Evolutionary conservation across 1,284 basidiomycete genomes (phyloP).

Genomic region (Cryptococcus jaspeensis): DNA sequence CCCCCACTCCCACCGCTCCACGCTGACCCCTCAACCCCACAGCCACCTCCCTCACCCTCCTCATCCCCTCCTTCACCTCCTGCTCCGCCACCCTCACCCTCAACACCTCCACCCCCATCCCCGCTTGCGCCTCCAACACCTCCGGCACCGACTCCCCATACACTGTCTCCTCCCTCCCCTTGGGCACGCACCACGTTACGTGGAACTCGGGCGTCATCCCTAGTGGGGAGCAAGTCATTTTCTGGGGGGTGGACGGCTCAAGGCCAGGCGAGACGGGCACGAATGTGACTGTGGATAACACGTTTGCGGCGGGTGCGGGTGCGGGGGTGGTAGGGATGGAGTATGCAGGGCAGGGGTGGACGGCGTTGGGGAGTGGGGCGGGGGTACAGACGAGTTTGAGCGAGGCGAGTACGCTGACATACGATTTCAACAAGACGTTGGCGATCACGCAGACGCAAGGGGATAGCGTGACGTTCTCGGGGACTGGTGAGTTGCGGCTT

Average conservation of each 20-base stretch:
- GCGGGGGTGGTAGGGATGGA: slow-evolving; percentile 8
- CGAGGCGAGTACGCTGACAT: slow-evolving; percentile 7
- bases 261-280: slow-evolving; percentile 16
- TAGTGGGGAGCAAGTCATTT: slow-evolving; percentile 23
- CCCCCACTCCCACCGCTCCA: background rate
- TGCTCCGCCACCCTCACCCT: slow-evolving; percentile 34
- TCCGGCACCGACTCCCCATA: slow-evolving; percentile 18
- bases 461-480: slow-evolving; percentile 21
- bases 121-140: slow-evolving; percentile 25
- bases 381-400: slow-evolving; percentile 7
- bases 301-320: slow-evolving; percentile 7
- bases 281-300: slow-evolving; percentile 35
- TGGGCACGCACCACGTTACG: slow-evolving; percentile 25
- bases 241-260: slow-evolving; percentile 33
- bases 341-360: slow-evolving; percentile 25
- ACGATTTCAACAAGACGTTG: slow-evolving; percentile 27
- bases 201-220: slow-evolving; percentile 22
- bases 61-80: slow-evolving; percentile 25
- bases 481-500: slow-evolving; percentile 20
- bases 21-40: background rate
- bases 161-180: slow-evolving; percentile 27
- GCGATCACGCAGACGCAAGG: slow-evolving; percentile 17
- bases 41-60: slow-evolving; percentile 33
- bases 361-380: slow-evolving; percentile 8
- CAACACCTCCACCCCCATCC: slow-evolving; percentile 27